Base-by-base conservation (phyloP, 1,139 yeast genomes). In the Kodamaea alishanica region DNA sequence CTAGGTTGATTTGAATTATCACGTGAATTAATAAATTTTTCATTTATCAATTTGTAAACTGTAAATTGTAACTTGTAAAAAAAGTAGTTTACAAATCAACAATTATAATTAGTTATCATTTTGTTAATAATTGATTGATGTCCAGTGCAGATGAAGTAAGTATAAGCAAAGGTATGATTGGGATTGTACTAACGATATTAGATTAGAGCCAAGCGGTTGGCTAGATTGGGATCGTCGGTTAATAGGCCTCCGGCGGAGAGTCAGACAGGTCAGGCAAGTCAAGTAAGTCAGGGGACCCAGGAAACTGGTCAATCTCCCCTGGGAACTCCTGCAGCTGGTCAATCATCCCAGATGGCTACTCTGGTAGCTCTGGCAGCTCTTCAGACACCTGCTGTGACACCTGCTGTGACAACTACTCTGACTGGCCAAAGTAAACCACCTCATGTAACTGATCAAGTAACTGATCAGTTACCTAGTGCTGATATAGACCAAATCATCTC, bases 191-290 rank as follows among this genome's bases (percentile, higher is more conserved):
- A 56, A 46, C 45, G 37, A 12, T 7, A 44, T 24, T 56, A 75
- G 69, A 74, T 77, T 24, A 69, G 84, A 50, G 80, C 80, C 30
- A 77, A 75, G 51, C 56, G 84, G 34, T 60, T 78, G 49, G 82
- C 81, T n/a, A 70, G 67, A 44, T 56, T 77, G 40, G 70, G n/a
- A n/a, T n/a, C n/a, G n/a, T n/a, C n/a, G n/a, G n/a, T n/a, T n/a
- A n/a, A n/a, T n/a, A n/a, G 35, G 10, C 8, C 33, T 32, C 22
- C 20, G 20, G 20, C n/a, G n/a, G n/a, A n/a, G n/a, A n/a, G n/a
- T n/a, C n/a, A n/a, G n/a, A n/a, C n/a, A n/a, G n/a, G n/a, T n/a
- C n/a, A n/a, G n/a, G n/a, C 10, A 25, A 26, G 8, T 11, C 29
- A 32, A 9, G 10, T 7, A 9, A 24, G 44, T 56, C 77, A 40